Conservation (phyloP, 352 stramenopile genomes). For the Albugo laibachii region DNA sequence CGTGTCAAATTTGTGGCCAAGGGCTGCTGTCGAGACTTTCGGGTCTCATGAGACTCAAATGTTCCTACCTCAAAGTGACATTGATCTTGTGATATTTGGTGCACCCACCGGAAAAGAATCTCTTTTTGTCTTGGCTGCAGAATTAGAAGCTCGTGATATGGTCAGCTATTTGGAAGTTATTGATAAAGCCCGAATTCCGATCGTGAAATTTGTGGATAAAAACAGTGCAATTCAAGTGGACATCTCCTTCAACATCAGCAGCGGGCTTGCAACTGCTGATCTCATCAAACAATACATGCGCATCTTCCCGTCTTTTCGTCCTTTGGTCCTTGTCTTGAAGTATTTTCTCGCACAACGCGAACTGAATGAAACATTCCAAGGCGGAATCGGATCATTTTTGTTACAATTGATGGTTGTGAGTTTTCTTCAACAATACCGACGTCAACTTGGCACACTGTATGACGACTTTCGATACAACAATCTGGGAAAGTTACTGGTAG, state of each 20-base stretch:
- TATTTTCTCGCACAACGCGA: slow-evolving; percentile 87
- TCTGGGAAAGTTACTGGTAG: slow-evolving; percentile 82
- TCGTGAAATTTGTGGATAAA: slow-evolving; percentile 91
- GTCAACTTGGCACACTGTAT: slow-evolving; percentile 22
- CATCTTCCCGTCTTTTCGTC: slow-evolving; percentile 78
- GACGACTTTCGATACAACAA: slow-evolving; percentile 69
- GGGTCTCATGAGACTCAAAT: slow-evolving; percentile 86
- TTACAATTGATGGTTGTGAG: slow-evolving; percentile 90
- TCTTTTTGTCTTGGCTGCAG: slow-evolving; percentile 26
- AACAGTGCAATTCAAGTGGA: slow-evolving; percentile 80
- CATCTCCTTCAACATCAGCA: slow-evolving; percentile 82
- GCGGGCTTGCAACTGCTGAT: slow-evolving; percentile 64
- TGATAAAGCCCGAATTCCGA: slow-evolving; percentile 86
- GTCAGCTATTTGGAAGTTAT: slow-evolving; percentile 89
- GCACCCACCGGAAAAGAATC: slow-evolving; percentile 29
- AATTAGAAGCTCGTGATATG: slow-evolving; percentile 38
- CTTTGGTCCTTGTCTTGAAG: slow-evolving; percentile 89
- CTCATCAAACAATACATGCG: slow-evolving; percentile 84
- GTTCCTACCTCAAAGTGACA: slow-evolving; percentile 83
- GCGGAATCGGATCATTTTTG: slow-evolving; percentile 87
- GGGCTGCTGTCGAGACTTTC: slow-evolving; percentile 75
- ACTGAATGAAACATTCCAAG: slow-evolving; percentile 89
- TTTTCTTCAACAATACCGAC: slow-evolving; percentile 83
- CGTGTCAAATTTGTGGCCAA: slow-evolving; percentile 30
- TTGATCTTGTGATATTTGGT: slow-evolving; percentile 86